phyloP scores from a whole-genome alignment of 345 rosid genomes.

The Syzygium aqueum region DNA sequence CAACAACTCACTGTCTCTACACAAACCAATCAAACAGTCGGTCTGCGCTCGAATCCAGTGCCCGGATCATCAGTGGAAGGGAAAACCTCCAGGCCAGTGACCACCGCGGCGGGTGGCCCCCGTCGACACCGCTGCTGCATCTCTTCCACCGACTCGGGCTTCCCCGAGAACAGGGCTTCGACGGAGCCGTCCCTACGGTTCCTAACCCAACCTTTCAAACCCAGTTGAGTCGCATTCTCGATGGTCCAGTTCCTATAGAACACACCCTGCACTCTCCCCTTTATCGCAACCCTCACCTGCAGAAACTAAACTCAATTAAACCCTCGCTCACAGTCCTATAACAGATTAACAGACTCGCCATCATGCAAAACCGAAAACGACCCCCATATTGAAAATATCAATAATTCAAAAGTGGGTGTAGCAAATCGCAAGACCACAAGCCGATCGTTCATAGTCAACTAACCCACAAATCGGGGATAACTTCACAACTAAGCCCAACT shows the following conservation, averaged over 20 bases:
- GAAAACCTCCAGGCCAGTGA: slow-evolving; percentile 62
- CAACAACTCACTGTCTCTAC: not conserved
- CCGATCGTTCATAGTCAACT: not conserved
- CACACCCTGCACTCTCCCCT: slow-evolving; percentile 91
- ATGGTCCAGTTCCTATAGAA: slow-evolving; percentile 86
- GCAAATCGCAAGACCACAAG: not conserved
- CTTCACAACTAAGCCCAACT: not conserved
- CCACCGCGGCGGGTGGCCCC: slow-evolving; percentile 73
- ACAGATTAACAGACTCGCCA: not conserved
- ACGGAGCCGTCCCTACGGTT: slow-evolving; percentile 83
- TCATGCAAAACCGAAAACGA: not conserved
- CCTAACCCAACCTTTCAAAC: slow-evolving; percentile 90
- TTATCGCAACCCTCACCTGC: slow-evolving; percentile 63
- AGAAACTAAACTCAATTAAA: not conserved
- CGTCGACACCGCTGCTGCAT: slow-evolving; percentile 88
- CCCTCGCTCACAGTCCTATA: not conserved
- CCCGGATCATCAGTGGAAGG: slow-evolving; percentile 69
- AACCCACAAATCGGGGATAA: not conserved
- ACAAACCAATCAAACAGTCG: slow-evolving; percentile 34
- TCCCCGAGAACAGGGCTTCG: slow-evolving; percentile 80
- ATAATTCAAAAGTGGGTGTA: not conserved
- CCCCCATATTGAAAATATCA: not conserved
- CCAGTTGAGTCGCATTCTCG: slow-evolving; percentile 62
- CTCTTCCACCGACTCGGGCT: slow-evolving; percentile 46
- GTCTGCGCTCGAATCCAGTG: slow-evolving; percentile 44